A percentile compares a stretch with the other conserved stretches of the same genome.
phyloP scores from a whole-genome alignment of 148 eudicot genomes.

The Fagopyrum tataricum region DNA sequence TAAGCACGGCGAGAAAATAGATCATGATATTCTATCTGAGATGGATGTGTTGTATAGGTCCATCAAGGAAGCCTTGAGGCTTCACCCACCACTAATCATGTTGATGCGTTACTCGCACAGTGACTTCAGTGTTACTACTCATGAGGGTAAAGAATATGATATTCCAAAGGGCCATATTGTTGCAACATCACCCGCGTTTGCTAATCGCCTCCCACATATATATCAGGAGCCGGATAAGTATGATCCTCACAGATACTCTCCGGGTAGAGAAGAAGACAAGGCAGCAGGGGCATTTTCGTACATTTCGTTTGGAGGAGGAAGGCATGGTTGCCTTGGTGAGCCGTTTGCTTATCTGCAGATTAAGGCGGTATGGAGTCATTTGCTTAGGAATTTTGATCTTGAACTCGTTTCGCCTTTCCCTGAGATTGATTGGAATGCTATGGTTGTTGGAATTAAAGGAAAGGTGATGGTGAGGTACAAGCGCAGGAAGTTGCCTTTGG shows the following conservation, averaged over 20 bases:
- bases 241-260: constrained; percentile 77
- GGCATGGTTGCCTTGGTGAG: constrained; percentile 92
- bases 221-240: constrained; percentile 67
- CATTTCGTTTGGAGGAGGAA: constrained; percentile 88
- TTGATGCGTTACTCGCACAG: constrained; percentile 72
- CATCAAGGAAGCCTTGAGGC: constrained; percentile 94
- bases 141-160: constrained; percentile 83
- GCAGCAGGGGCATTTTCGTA: constrained; percentile 77
- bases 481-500: constrained; percentile 34
- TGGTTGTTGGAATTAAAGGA: constrained; percentile 75
- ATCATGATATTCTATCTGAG: constrained; percentile 77
- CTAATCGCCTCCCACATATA: constrained; percentile 76
- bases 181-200: constrained; percentile 95
- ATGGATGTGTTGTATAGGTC: constrained; percentile 77
- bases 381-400: constrained; percentile 82
- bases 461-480: constrained; percentile 69
- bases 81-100: constrained; percentile 92
- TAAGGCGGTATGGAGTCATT: constrained; percentile 91
- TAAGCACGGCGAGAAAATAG: constrained; percentile 63
- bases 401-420: constrained; percentile 92
- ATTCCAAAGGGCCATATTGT: constrained; percentile 95
- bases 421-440: constrained; percentile 94
- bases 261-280: constrained; percentile 92
- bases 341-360: constrained; percentile 95
- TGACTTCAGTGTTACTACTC: constrained; percentile 74